These are phyloP conservation scores for Vitis hybrid DNA, from an alignment of 177 flowering plant species.

Conservation along the genomic window DNA sequence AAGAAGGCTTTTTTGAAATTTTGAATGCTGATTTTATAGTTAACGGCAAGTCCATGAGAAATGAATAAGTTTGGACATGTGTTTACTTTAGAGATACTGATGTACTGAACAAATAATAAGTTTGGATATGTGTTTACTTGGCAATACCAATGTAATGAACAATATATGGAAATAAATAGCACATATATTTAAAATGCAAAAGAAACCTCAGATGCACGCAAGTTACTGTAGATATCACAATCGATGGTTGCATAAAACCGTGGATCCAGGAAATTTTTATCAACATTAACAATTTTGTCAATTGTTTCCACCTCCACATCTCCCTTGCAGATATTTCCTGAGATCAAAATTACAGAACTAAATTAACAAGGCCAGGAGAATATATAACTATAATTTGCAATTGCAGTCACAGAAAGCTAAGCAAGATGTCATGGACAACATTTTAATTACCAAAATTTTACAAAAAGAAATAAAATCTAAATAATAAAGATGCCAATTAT, in stretches of 20 bases:
- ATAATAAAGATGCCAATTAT: too few species aligned
- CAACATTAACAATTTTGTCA: constrained; percentile 40
- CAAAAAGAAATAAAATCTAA: too few species aligned
- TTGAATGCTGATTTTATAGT: too few species aligned
- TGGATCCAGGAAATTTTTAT: constrained; percentile 52
- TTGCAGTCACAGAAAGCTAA: too few species aligned
- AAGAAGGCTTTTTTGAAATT: too few species aligned
- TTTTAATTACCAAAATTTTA: too few species aligned
- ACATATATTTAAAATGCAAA: background rate
- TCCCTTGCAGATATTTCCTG: constrained; percentile 55
- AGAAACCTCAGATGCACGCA: constrained; percentile 81
- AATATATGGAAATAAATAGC: background rate
- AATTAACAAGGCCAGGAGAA: background rate
- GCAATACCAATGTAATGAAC: background rate
- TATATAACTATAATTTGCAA: background rate
- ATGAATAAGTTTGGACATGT: too few species aligned
- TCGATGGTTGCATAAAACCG: constrained; percentile 79
- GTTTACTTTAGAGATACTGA: too few species aligned
- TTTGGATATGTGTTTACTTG: too few species aligned
- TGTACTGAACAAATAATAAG: too few species aligned
- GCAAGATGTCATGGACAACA: too few species aligned
- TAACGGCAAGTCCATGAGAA: too few species aligned
- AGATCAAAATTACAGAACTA: background rate
- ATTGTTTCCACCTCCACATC: constrained; percentile 47
- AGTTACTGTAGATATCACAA: constrained; percentile 80